phyloP scores from a whole-genome alignment of 163 green algal species.

The Scenedesmus sp. region DNA sequence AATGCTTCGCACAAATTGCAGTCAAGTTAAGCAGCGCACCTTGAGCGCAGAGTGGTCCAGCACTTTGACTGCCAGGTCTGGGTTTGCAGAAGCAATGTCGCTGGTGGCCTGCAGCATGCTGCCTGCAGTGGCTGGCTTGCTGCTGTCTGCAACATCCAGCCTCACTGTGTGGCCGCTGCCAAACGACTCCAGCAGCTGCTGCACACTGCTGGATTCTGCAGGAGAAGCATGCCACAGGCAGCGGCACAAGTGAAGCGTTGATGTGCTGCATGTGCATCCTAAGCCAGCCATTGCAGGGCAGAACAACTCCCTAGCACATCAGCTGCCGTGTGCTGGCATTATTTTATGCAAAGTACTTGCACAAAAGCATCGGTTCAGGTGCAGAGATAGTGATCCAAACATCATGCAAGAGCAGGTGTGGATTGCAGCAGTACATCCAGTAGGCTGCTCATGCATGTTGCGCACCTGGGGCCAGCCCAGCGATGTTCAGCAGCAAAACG shows the following conservation, averaged over 20 bases:
- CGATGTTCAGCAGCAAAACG: slow-evolving; percentile 35
- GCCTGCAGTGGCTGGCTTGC: neutral
- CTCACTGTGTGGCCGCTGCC: slow-evolving; percentile 1
- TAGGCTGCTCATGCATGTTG: neutral
- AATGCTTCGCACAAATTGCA: no score
- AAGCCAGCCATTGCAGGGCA: no score
- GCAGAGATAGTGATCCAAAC: neutral
- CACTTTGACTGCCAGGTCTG: slow-evolving; percentile 29
- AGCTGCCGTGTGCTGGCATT: neutral
- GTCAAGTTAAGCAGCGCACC: neutral
- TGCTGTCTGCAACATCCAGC: neutral
- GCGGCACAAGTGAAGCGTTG: neutral
- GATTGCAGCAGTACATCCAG: neutral
- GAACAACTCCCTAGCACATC: neutral
- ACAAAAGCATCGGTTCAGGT: neutral
- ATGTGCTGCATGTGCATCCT: no score
- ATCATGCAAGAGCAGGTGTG: neutral
- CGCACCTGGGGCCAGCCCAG: slow-evolving; percentile 15
- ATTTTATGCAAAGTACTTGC: no score
- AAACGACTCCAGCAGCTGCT: slow-evolving; percentile 18
- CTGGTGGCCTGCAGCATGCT: slow-evolving; percentile 36
- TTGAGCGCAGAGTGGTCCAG: slow-evolving; percentile 45
- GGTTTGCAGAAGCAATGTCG: slow-evolving; percentile 28
- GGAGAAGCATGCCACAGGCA: neutral
- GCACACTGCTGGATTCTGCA: slow-evolving; percentile 4